Percentiles rank a stretch among this genome's conserved stretches.
phyloP scores from a whole-genome alignment of 2,329 filamentous ascomycete species.

The Biscogniauxia marginata region DNA sequence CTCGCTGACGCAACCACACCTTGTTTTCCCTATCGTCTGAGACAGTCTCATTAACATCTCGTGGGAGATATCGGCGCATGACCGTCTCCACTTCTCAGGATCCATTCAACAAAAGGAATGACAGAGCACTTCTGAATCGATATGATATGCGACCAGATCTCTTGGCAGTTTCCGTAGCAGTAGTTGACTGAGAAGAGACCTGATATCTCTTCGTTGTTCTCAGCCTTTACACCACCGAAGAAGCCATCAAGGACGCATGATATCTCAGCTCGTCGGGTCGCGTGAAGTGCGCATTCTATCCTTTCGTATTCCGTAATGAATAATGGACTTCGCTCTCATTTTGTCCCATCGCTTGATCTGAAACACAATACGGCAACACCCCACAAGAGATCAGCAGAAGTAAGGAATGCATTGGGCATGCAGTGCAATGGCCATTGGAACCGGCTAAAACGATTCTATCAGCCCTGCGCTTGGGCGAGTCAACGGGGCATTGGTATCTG shows the following conservation, averaged over 20 bases:
- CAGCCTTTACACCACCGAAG: conserved; percentile 41
- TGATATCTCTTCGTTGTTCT: conserved; percentile 46
- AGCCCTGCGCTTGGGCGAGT: conserved; percentile 49
- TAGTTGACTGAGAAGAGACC: conserved; percentile 43
- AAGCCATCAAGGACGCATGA: conserved; percentile 54
- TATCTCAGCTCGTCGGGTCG: conserved; percentile 36
- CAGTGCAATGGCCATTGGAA: conserved; percentile 41
- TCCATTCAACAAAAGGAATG: conserved; percentile 43
- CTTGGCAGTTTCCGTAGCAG: conserved; percentile 37
- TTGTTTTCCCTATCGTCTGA: neutral
- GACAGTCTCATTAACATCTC: neutral
- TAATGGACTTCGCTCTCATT: conserved; percentile 26
- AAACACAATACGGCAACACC: conserved; percentile 45
- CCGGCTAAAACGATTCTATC: conserved; percentile 36
- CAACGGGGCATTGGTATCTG: conserved; percentile 49
- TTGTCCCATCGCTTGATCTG: conserved; percentile 33
- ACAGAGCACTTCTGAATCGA: conserved; percentile 37
- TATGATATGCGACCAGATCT: conserved; percentile 36
- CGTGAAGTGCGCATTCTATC: conserved; percentile 46
- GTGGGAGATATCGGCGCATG: conserved; percentile 31
- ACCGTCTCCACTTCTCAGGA: conserved; percentile 43
- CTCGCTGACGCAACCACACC: neutral
- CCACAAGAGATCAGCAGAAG: conserved; percentile 28
- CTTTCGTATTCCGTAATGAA: too few species aligned
- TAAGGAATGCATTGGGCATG: conserved; percentile 37